Conservation (phyloP, 2,329 filamentous ascomycete genomes). For the Thielaviopsis euricoi region DNA sequence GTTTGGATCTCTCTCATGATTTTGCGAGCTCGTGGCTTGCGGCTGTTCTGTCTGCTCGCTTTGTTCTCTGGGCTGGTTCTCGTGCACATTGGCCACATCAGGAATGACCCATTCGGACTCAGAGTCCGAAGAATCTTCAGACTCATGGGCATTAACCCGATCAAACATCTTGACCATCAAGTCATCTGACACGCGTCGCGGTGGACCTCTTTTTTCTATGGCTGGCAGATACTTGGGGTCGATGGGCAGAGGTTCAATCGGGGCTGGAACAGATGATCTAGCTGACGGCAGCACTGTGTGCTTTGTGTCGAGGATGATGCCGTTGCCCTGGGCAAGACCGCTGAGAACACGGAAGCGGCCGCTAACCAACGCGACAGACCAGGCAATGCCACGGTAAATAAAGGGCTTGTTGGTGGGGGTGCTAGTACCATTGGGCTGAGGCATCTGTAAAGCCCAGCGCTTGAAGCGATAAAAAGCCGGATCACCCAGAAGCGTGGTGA, state of each 20-base stretch:
- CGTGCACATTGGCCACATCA: not conserved
- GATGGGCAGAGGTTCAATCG: not conserved
- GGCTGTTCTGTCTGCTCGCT: not conserved
- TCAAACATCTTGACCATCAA: too few relatives aligned
- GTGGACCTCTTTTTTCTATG: not conserved
- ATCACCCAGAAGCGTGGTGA: not conserved
- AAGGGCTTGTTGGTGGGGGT: slow-evolving; percentile 23
- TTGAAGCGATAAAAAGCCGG: not conserved
- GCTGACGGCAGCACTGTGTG: not conserved
- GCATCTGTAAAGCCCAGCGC: not conserved
- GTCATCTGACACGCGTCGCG: too few relatives aligned
- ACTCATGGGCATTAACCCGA: not conserved
- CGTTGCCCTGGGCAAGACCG: slow-evolving; percentile 24
- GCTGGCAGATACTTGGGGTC: not conserved
- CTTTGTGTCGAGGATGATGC: slow-evolving; percentile 11
- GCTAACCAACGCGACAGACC: slow-evolving; percentile 55
- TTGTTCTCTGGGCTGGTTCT: not conserved
- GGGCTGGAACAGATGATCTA: not conserved
- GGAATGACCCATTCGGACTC: not conserved
- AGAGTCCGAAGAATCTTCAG: not conserved
- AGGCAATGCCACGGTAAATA: slow-evolving; percentile 46
- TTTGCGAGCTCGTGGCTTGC: not conserved
- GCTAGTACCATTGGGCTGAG: not conserved
- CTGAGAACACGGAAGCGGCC: slow-evolving; percentile 53
- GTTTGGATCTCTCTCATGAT: not conserved